These are phyloP conservation scores for Tetradesmus obliquus DNA, from an alignment of 139 green algal genomes.

Conservation along the genomic window DNA sequence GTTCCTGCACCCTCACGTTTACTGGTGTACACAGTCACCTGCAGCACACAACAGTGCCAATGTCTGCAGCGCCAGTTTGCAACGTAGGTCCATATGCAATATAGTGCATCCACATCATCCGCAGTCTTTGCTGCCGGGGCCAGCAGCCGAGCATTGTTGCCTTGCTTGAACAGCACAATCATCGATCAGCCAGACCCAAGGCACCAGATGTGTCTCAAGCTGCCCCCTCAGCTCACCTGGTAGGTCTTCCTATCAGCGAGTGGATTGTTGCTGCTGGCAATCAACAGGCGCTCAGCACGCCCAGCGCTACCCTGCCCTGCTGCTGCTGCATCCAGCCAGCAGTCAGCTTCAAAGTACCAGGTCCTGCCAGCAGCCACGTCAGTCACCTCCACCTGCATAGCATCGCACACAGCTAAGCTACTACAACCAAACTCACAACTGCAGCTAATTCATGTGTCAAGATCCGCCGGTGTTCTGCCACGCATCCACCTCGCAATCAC, in stretches of 20 bases:
- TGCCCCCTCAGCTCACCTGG: conserved; percentile 4
- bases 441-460: no score
- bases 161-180: no score
- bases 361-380: neutral
- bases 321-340: conserved; percentile 32
- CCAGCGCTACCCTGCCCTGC: neutral
- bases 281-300: conserved; percentile 19
- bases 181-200: neutral
- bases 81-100: neutral
- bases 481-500: no score
- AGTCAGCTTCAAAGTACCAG: conserved; percentile 37
- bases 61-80: neutral
- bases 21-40: conserved; percentile 26
- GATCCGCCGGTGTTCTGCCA: no score
- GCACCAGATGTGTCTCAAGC: neutral
- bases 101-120: neutral
- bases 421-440: no score
- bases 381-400: conserved; percentile 30
- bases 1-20: conserved; percentile 1
- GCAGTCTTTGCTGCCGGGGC: no score
- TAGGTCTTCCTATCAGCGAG: neutral
- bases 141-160: no score
- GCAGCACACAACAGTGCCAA: neutral
- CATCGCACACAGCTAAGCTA: neutral
- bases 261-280: conserved; percentile 6